Evolutionary conservation across 2,329 filamentous ascomycete genomes (phyloP).

Genomic region (Dactylella cylindrospora): DNA sequence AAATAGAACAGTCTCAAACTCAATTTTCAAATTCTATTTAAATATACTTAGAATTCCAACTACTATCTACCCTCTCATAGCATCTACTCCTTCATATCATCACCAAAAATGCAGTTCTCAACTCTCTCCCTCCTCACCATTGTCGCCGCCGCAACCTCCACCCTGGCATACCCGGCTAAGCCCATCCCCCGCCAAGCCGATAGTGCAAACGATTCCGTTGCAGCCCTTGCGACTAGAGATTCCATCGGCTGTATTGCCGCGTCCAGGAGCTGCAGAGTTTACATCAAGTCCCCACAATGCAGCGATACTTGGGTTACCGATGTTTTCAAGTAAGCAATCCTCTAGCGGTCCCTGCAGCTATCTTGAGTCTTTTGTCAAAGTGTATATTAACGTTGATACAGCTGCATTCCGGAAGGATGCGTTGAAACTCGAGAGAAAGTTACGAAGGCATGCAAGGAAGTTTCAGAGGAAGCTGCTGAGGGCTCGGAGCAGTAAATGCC

Average conservation of each 20-base stretch:
- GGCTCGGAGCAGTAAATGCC: no score
- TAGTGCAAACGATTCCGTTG: conserved; percentile 14
- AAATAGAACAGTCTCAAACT: no score
- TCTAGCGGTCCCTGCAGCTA: neutral
- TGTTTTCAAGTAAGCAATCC: conserved; percentile 14
- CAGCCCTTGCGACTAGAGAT: conserved; percentile 13
- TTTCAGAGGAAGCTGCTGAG: no score
- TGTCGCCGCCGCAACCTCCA: conserved; percentile 7
- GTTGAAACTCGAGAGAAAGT: conserved; percentile 13
- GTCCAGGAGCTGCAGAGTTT: conserved; percentile 22
- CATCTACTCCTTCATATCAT: no score
- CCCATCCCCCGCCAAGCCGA: conserved; percentile 18
- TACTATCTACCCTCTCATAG: no score
- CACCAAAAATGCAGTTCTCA: no score
- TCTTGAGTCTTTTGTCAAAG: neutral
- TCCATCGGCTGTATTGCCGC: conserved; percentile 22
- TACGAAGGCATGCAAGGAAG: conserved; percentile 16
- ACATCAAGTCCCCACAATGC: conserved; percentile 18
- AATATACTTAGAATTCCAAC: no score
- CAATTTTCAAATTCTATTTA: no score
- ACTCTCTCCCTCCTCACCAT: conserved; percentile 3
- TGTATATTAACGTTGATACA: neutral
- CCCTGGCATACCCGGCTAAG: no score
- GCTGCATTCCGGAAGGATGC: conserved; percentile 18
- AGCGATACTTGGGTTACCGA: conserved; percentile 16